phyloP scores from a whole-genome alignment of 2,329 filamentous ascomycete species.

The Botryotinia narcissicola region DNA sequence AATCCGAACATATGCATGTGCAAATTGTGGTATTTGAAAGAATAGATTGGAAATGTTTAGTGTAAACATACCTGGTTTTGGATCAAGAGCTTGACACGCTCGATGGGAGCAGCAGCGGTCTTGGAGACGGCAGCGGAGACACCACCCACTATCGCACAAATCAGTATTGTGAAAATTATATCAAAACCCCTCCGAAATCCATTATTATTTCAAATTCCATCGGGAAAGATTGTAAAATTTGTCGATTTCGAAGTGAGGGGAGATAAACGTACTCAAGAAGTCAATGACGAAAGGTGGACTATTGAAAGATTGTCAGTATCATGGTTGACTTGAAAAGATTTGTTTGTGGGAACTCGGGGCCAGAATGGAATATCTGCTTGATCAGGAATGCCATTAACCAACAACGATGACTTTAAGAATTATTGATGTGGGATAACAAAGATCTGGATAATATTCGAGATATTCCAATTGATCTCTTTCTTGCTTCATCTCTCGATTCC shows the following conservation, averaged over 20 bases:
- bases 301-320: slow-evolving; percentile 31
- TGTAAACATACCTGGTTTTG: slow-evolving; percentile 90
- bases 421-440: slow-evolving; percentile 7
- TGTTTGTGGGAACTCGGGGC: slow-evolving; percentile 18
- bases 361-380: slow-evolving; percentile 23
- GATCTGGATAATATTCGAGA: background rate
- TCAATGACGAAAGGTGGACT: slow-evolving; percentile 88
- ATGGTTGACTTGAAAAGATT: slow-evolving; percentile 20
- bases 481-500: background rate
- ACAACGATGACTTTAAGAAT: slow-evolving; percentile 25
- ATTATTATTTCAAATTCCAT: slow-evolving; percentile 21
- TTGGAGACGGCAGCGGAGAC: slow-evolving; percentile 99
- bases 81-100: slow-evolving; percentile 99
- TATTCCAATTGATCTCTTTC: background rate
- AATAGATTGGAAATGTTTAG: slow-evolving; percentile 7
- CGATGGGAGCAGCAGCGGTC: slow-evolving; percentile 98
- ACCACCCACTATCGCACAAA: slow-evolving; percentile 81
- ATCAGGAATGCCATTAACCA: slow-evolving; percentile 29
- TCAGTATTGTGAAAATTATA: slow-evolving; percentile 26
- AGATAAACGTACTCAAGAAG: slow-evolving; percentile 86
- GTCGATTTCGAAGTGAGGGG: slow-evolving; percentile 23
- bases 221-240: slow-evolving; percentile 22
- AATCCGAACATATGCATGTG: slow-evolving; percentile 15
- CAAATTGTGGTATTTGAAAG: slow-evolving; percentile 26
- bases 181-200: slow-evolving; percentile 11